Conservation (phyloP, 345 rosid genomes). For the Rhodomyrtus tomentosa region DNA sequence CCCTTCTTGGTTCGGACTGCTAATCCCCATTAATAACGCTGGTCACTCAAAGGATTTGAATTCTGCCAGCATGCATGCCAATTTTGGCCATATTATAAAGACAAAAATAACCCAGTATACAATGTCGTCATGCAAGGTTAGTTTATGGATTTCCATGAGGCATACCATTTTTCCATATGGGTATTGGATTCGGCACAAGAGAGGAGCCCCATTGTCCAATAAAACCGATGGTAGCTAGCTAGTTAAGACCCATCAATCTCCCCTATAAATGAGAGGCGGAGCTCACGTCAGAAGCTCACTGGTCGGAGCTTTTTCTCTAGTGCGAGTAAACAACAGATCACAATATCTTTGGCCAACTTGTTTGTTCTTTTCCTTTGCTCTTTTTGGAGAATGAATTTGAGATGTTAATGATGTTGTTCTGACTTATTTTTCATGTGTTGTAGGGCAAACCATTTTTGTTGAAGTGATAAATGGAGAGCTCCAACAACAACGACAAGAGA, state of each 20-base stretch:
- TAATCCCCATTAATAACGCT: neutral
- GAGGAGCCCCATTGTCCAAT: neutral
- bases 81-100: neutral
- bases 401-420: neutral
- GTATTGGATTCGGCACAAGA: neutral
- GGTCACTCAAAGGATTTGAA: neutral
- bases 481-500: neutral
- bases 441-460: neutral
- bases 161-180: neutral
- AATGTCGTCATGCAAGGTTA: neutral
- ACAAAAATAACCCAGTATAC: neutral
- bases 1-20: neutral
- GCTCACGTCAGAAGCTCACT: neutral
- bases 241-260: neutral
- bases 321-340: neutral
- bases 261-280: neutral
- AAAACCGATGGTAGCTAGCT: neutral
- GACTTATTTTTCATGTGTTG: neutral
- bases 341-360: neutral
- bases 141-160: neutral
- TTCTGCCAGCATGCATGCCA: neutral
- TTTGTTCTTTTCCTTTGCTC: neutral
- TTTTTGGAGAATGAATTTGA: neutral
- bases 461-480: neutral
- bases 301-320: neutral